These are phyloP conservation scores for Elongisporangium anandrum DNA, from an alignment of 352 stramenopile species.

Conservation along the genomic window DNA sequence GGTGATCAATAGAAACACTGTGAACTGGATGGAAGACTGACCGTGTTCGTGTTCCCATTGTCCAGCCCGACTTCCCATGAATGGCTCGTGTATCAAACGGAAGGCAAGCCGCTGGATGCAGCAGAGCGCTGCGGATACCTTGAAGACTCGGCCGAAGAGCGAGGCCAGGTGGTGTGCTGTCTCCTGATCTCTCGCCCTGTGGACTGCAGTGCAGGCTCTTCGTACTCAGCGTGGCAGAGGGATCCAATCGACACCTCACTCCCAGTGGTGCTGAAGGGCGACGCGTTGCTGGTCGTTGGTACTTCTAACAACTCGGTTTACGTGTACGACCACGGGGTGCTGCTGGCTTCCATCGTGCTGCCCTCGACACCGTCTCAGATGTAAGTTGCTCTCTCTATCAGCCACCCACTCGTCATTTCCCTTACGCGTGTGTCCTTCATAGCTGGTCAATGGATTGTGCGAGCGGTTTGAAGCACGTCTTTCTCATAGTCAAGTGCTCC, in stretches of 20 bases:
- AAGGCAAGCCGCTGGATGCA: neutral
- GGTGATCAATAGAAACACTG: neutral
- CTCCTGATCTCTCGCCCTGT: neutral
- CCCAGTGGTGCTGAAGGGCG: conserved; percentile 10
- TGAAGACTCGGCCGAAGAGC: neutral
- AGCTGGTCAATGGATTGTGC: conserved; percentile 16
- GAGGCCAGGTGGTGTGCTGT: conserved; percentile 11
- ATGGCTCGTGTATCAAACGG: conserved; percentile 4
- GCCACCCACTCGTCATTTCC: no score
- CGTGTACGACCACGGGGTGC: conserved; percentile 38
- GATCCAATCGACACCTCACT: neutral
- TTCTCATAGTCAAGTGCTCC: conserved; percentile 37
- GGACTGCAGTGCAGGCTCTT: neutral
- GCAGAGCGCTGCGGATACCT: neutral
- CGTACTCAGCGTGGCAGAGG: neutral
- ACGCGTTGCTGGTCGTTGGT: conserved; percentile 35
- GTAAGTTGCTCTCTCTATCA: conserved; percentile 33
- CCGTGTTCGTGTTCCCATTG: neutral
- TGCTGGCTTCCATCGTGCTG: conserved; percentile 41
- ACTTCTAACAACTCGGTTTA: conserved; percentile 40
- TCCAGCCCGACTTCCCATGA: neutral
- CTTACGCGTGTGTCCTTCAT: no score
- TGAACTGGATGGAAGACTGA: neutral
- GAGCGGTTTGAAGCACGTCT: conserved; percentile 15
- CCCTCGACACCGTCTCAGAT: conserved; percentile 29